Conservation (phyloP, 257 asterid species). For the Galeopsis tetrahit region DNA sequence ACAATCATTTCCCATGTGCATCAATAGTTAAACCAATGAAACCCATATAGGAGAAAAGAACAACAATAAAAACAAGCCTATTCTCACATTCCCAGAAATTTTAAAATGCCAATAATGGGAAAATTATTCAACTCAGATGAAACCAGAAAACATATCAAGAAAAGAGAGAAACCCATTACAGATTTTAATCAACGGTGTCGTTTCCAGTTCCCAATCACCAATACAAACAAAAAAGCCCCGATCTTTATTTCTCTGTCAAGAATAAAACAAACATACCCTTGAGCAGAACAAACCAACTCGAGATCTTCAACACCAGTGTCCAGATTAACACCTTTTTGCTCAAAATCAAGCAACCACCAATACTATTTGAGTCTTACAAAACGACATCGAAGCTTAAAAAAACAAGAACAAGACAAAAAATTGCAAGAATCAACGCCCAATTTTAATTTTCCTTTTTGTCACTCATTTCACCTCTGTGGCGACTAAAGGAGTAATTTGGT, state of each 20-base stretch:
- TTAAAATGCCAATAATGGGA: slow-evolving; percentile 23
- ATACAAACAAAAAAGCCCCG: slow-evolving; percentile 35
- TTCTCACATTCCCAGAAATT: slow-evolving; percentile 41
- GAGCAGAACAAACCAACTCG: slow-evolving; percentile 41
- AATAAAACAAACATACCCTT: slow-evolving; percentile 29
- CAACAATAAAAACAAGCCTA: slow-evolving; percentile 41
- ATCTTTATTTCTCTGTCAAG: slow-evolving; percentile 31
- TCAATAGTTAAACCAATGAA: slow-evolving; percentile 32
- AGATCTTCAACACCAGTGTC: slow-evolving; percentile 39
- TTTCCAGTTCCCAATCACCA: slow-evolving; percentile 21
- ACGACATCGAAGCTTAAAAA: slow-evolving; percentile 2
- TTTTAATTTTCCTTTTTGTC: slow-evolving; percentile 9
- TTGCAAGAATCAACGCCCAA: slow-evolving; percentile 44
- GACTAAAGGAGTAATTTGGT: slow-evolving; percentile 17
- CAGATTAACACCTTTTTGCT: slow-evolving; percentile 21
- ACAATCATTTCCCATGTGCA: slow-evolving; percentile 37
- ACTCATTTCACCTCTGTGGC: neutral
- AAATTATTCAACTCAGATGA: slow-evolving; percentile 19
- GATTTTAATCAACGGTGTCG: slow-evolving; percentile 30
- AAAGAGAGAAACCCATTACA: slow-evolving; percentile 37
- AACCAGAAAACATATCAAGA: slow-evolving; percentile 28
- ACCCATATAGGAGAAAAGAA: slow-evolving; percentile 24
- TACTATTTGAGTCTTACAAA: slow-evolving; percentile 1
- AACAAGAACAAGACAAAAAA: slow-evolving; percentile 26
- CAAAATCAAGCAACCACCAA: slow-evolving; percentile 39